phyloP scores from a whole-genome alignment of 2,329 filamentous ascomycete species.

The Aspergillus bombycis region DNA sequence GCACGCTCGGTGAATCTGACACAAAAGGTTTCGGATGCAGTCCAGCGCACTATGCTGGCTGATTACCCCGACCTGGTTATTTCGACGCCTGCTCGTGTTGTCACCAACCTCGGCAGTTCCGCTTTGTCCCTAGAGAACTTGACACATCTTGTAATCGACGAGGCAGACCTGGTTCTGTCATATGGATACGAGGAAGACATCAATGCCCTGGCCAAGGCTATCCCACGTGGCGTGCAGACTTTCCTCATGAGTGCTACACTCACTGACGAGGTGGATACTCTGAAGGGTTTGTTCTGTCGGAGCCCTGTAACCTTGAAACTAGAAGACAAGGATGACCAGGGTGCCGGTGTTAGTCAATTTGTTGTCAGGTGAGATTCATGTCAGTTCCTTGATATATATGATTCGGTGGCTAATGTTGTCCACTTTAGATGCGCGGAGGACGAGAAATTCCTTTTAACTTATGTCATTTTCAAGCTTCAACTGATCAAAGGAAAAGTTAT shows the following conservation, averaged over 20 bases:
- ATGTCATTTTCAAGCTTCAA: conserved; percentile 93
- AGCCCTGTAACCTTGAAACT: conserved; percentile 79
- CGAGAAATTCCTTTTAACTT: conserved; percentile 91
- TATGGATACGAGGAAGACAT: conserved; percentile 95
- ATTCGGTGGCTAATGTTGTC: conserved; percentile 21
- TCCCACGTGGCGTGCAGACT: conserved; percentile 86
- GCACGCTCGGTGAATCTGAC: conserved; percentile 83
- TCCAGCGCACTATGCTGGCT: conserved; percentile 82
- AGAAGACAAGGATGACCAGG: conserved; percentile 77
- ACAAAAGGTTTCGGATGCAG: conserved; percentile 85
- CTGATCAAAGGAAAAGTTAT: conserved; percentile 91
- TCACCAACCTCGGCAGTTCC: conserved; percentile 73
- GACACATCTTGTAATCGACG: conserved; percentile 82
- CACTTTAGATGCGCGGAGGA: conserved; percentile 78
- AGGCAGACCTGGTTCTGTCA: conserved; percentile 89
- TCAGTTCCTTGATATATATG: conserved; percentile 2
- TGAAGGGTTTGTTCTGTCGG: conserved; percentile 84
- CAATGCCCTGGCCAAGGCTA: conserved; percentile 72
- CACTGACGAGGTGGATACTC: conserved; percentile 79
- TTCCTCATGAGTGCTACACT: conserved; percentile 94
- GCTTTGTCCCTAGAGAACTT: conserved; percentile 72
- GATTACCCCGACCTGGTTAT: conserved; percentile 86
- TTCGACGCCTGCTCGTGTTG: conserved; percentile 84
- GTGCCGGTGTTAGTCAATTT: conserved; percentile 80
- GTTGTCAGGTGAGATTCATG: conserved; percentile 67